Evolutionary conservation across 257 asterid species (phyloP).

Genomic region (Solanum infundibuliforme): DNA sequence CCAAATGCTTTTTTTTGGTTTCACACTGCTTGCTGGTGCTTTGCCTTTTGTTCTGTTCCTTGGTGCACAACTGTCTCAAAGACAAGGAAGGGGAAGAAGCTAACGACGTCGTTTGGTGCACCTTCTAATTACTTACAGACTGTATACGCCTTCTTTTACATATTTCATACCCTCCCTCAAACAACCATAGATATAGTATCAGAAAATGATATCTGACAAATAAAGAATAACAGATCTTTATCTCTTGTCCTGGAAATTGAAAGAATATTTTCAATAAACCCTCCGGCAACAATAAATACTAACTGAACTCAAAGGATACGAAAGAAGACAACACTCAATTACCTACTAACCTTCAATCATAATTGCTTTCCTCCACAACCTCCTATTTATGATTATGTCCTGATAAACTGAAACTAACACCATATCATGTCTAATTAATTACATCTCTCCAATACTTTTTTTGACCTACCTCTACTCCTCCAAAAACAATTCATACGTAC

Average conservation of each 20-base stretch:
- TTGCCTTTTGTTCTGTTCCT: not conserved
- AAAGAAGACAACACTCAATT: too few relatives aligned
- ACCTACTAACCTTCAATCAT: accelerated
- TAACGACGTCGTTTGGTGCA: not conserved
- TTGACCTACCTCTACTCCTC: accelerated
- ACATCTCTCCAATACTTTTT: accelerated
- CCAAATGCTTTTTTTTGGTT: not conserved
- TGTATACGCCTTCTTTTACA: not conserved
- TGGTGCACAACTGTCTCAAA: not conserved
- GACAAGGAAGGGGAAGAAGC: not conserved
- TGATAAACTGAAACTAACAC: not conserved
- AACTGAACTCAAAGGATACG: too few relatives aligned
- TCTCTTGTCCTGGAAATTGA: accelerated
- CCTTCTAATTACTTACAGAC: not conserved
- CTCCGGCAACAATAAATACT: too few relatives aligned
- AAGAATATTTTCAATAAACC: not conserved
- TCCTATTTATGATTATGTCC: not conserved
- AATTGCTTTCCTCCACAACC: accelerated
- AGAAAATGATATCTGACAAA: too few relatives aligned
- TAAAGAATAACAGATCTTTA: too few relatives aligned
- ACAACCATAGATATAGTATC: not conserved
- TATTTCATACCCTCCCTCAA: not conserved
- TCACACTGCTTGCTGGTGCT: not conserved
- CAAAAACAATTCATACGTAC: not conserved
- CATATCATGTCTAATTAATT: not conserved